Percentiles rank a stretch among this genome's conserved stretches.
Evolutionary conservation across 805 yeast genomes (phyloP).

Genomic region (Myxozyma monticola): DNA sequence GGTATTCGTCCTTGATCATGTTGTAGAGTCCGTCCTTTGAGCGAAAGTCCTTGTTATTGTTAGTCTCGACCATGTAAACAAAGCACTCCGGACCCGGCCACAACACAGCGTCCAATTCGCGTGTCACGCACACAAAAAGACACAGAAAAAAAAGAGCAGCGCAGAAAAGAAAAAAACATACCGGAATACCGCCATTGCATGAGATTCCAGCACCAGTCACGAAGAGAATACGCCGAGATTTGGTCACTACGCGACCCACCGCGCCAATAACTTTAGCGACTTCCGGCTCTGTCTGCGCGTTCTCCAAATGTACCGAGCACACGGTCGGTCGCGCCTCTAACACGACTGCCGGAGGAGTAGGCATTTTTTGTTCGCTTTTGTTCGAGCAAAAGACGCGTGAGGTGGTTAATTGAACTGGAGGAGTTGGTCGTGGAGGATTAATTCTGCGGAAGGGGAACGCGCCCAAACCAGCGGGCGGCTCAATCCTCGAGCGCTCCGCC

Average conservation of each 20-base stretch:
- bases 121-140: background rate
- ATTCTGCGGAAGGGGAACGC: too few relatives aligned
- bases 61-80: background rate
- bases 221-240: constrained; percentile 21
- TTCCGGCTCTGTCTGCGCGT: constrained; percentile 3
- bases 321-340: background rate
- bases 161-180: constrained; percentile 18
- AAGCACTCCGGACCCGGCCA: background rate
- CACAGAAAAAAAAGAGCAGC: background rate
- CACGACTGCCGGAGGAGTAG: background rate
- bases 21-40: constrained; percentile 81
- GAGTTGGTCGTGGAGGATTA: too few relatives aligned
- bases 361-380: too few relatives aligned
- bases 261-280: background rate
- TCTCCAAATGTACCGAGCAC: constrained; percentile 8
- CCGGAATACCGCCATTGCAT: constrained; percentile 93
- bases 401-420: too few relatives aligned
- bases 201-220: constrained; percentile 87
- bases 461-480: too few relatives aligned
- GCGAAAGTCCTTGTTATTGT: constrained; percentile 61
- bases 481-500: too few relatives aligned
- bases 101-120: background rate
- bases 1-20: constrained; percentile 61
- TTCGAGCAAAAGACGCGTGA: too few relatives aligned
- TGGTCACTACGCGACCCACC: constrained; percentile 12